phyloP scores from a whole-genome alignment of 192 early-diverging fungal species.

The Backusella liffmaniae region DNA sequence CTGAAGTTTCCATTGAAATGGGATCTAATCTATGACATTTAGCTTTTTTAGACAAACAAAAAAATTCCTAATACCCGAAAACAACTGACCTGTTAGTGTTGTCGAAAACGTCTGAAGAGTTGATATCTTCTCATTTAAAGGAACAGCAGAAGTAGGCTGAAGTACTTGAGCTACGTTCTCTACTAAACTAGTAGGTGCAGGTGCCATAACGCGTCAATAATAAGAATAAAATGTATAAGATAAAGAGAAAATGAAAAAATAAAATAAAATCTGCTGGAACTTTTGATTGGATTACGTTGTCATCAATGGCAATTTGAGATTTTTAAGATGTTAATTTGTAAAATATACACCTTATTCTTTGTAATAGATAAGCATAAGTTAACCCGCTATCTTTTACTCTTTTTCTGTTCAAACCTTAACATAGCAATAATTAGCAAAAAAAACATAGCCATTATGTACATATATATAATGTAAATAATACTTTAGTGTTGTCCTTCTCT shows the following conservation, averaged over 20 bases:
- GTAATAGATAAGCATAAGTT: too few relatives aligned
- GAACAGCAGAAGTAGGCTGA: neutral
- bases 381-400: too few relatives aligned
- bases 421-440: too few relatives aligned
- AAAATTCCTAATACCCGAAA: neutral
- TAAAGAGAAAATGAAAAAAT: neutral
- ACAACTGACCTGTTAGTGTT: slow-evolving; percentile 17
- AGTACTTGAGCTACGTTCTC: slow-evolving; percentile 14
- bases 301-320: too few relatives aligned
- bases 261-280: too few relatives aligned
- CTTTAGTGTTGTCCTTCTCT: too few relatives aligned
- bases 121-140: slow-evolving; percentile 11
- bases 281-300: too few relatives aligned
- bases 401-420: too few relatives aligned
- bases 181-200: slow-evolving; percentile 4
- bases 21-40: neutral
- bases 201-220: neutral
- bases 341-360: too few relatives aligned
- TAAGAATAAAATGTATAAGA: neutral
- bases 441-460: too few relatives aligned
- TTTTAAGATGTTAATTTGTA: too few relatives aligned
- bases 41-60: neutral
- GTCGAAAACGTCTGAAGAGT: slow-evolving; percentile 3
- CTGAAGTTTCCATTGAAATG: neutral
- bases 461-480: too few relatives aligned